Conservation (phyloP, 2,329 filamentous ascomycete species). For the Pseudomassariella vexata region DNA sequence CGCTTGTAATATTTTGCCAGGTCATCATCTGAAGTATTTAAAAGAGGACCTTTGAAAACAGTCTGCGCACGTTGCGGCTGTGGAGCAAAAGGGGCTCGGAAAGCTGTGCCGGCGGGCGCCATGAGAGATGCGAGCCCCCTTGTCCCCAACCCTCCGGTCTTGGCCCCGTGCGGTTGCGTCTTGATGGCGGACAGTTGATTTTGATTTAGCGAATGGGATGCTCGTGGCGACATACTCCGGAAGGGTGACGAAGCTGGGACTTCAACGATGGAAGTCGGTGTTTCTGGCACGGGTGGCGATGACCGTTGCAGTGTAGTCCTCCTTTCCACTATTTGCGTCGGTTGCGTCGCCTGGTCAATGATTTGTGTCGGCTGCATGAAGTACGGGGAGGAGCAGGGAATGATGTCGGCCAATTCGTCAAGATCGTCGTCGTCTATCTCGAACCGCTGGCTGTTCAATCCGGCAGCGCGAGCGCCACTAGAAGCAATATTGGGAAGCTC, state of each 20-base stretch:
- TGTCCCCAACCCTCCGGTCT: no score
- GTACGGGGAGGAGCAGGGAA: constrained; percentile 35
- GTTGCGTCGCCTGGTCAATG: constrained; percentile 20
- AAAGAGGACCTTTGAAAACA: constrained; percentile 22
- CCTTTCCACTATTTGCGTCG: constrained; percentile 32
- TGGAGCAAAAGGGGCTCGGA: constrained; percentile 41
- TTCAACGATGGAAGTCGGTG: constrained; percentile 53
- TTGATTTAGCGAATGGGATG: constrained; percentile 13
- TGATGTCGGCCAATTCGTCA: constrained; percentile 36
- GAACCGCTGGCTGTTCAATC: constrained; percentile 15
- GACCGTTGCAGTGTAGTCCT: constrained; percentile 26
- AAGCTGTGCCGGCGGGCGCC: constrained; percentile 71
- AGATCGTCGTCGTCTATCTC: constrained; percentile 32
- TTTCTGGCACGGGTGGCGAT: constrained; percentile 31
- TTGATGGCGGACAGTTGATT: constrained; percentile 19
- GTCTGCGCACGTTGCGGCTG: constrained; percentile 21
- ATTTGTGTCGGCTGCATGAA: constrained; percentile 39
- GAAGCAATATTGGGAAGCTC: constrained; percentile 10
- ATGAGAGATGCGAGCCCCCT: constrained; percentile 53
- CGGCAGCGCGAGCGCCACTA: constrained; percentile 6
- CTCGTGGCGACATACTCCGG: no score
- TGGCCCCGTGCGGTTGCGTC: constrained; percentile 4
- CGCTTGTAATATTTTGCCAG: constrained; percentile 24
- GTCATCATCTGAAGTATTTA: constrained; percentile 26
- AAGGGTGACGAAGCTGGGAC: constrained; percentile 86